Percentiles rank a stretch among this genome's conserved stretches.
These are phyloP conservation scores for Tolypocladium guangdongense DNA, from an alignment of 2,329 filamentous ascomycete genomes.

Conservation along the genomic window DNA sequence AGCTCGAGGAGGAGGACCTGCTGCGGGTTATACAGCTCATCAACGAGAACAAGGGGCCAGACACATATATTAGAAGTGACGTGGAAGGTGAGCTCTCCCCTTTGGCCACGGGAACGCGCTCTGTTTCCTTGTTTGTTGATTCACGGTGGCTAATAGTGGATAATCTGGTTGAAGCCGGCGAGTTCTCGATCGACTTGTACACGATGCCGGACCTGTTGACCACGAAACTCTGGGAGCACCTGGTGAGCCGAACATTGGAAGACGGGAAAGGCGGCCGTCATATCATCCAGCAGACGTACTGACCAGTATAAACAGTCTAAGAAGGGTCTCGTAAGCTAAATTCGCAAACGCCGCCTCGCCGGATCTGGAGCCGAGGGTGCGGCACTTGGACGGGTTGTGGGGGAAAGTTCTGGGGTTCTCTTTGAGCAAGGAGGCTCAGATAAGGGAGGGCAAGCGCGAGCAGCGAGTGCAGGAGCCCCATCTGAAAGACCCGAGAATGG, in stretches of 20 bases:
- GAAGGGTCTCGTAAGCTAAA: slow-evolving; percentile 28
- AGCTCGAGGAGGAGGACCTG: slow-evolving; percentile 84
- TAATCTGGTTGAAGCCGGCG: slow-evolving; percentile 54
- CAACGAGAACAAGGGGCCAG: slow-evolving; percentile 88
- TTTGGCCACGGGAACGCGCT: neutral
- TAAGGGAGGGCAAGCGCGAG: neutral
- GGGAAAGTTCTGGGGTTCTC: neutral
- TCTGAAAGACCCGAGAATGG: neutral
- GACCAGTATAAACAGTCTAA: slow-evolving; percentile 18
- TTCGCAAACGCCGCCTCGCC: neutral
- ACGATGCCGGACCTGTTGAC: slow-evolving; percentile 85
- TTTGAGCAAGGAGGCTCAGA: neutral
- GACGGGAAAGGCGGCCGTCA: neutral
- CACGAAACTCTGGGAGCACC: slow-evolving; percentile 91
- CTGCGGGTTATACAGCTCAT: slow-evolving; percentile 95
- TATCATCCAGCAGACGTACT: neutral
- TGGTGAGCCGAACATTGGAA: slow-evolving; percentile 28
- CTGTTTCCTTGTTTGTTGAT: slow-evolving; percentile 18
- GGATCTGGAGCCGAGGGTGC: neutral
- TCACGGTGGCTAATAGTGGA: slow-evolving; percentile 20
- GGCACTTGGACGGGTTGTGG: neutral
- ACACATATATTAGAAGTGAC: slow-evolving; percentile 96
- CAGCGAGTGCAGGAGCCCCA: neutral
- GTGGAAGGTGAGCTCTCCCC: slow-evolving; percentile 61
- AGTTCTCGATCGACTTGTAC: slow-evolving; percentile 97